These are phyloP conservation scores for Cryptococcus maquisensis DNA, from an alignment of 1,284 basidiomycete genomes.

Conservation along the genomic window DNA sequence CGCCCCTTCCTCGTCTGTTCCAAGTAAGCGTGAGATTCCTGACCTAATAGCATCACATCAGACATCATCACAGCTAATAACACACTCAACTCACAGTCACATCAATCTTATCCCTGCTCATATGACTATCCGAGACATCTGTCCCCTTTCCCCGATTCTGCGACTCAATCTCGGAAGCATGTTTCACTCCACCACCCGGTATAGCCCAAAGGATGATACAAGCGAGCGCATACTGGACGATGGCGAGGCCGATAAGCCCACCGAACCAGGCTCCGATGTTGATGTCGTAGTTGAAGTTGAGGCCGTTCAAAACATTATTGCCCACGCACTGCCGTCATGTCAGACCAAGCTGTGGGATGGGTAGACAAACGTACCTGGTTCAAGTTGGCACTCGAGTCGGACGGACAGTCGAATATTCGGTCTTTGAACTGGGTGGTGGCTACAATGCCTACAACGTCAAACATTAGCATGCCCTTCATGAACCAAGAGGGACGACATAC, in stretches of 20 bases:
- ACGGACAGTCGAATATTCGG: slow-evolving; percentile 48
- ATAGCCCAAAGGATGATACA: slow-evolving; percentile 44
- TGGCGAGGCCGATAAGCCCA: slow-evolving; percentile 46
- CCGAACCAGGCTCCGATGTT: slow-evolving; percentile 49
- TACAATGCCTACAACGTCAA: slow-evolving; percentile 41
- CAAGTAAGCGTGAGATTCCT: slow-evolving; percentile 41
- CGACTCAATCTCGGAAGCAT: slow-evolving; percentile 46
- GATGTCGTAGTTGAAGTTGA: slow-evolving; percentile 40
- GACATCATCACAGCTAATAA: background rate
- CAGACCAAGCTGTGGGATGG: background rate
- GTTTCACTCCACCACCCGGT: slow-evolving; percentile 49
- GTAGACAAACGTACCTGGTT: slow-evolving; percentile 32
- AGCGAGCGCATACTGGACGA: slow-evolving; percentile 42
- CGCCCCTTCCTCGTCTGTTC: slow-evolving; percentile 28
- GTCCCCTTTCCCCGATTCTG: slow-evolving; percentile 42
- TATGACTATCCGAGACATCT: slow-evolving; percentile 44
- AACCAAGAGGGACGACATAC: slow-evolving; percentile 2
- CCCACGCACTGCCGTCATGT: slow-evolving; percentile 42
- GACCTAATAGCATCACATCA: slow-evolving; percentile 11
- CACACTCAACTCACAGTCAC: slow-evolving; percentile 29
- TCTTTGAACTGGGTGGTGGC: slow-evolving; percentile 48
- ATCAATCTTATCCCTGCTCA: slow-evolving; percentile 45
- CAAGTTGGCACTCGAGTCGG: slow-evolving; percentile 36
- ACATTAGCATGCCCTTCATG: background rate
- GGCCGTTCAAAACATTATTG: slow-evolving; percentile 48